Percentiles rank a stretch among this genome's conserved stretches.
Evolutionary conservation across 441 rosid genomes (phyloP).

Genomic region (Theobroma grandiflorum): DNA sequence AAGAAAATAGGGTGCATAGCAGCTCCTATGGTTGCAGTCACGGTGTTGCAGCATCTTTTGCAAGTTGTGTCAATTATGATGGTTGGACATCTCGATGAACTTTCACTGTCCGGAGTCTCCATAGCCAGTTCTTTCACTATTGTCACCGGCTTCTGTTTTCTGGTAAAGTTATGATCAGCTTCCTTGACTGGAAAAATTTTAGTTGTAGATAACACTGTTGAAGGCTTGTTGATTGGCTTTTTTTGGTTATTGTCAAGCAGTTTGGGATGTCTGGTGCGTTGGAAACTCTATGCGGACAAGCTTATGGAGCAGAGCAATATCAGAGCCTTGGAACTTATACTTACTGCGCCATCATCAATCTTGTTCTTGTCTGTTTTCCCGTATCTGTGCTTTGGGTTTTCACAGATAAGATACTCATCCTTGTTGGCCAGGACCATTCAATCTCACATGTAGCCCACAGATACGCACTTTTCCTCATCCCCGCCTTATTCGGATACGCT

Average conservation of each 20-base stretch:
- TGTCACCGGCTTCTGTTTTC: constrained; percentile 46
- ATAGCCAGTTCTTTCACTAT: constrained; percentile 42
- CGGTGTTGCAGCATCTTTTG: constrained; percentile 41
- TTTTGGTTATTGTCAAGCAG: constrained; percentile 21
- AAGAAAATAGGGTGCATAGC: constrained; percentile 36
- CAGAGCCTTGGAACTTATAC: constrained; percentile 43
- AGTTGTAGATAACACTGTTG: not conserved
- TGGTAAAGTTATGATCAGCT: constrained; percentile 16
- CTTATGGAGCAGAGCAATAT: constrained; percentile 50
- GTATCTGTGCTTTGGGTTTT: constrained; percentile 41
- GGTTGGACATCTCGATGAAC: constrained; percentile 49
- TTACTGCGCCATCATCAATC: constrained; percentile 33
- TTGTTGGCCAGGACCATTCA: constrained; percentile 44
- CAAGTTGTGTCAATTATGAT: constrained; percentile 38
- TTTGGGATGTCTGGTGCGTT: constrained; percentile 45
- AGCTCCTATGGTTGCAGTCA: constrained; percentile 41
- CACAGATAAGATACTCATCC: constrained; percentile 39
- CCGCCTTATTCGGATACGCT: constrained; percentile 31
- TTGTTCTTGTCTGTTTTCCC: constrained; percentile 36
- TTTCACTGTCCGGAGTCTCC: constrained; percentile 42
- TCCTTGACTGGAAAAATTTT: not conserved
- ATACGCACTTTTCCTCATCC: constrained; percentile 43
- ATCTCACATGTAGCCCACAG: constrained; percentile 37
- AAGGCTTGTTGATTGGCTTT: not conserved
- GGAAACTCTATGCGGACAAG: constrained; percentile 47